Conservation (phyloP, 352 stramenopile genomes). For the Phytopythium mirpurense region DNA sequence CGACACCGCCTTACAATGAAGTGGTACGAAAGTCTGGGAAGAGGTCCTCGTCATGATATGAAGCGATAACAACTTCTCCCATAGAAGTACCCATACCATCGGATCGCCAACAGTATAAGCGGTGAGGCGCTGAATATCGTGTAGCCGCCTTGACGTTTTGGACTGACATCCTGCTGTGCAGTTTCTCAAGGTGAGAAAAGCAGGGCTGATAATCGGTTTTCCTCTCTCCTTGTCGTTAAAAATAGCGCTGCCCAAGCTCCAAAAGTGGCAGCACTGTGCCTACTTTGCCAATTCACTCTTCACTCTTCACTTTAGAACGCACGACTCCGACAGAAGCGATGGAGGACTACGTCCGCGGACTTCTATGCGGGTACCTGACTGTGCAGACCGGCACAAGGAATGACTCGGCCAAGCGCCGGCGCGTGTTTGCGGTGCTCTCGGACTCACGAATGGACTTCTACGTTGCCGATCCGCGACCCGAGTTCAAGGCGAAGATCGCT, state of each 20-base stretch:
- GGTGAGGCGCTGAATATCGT: too few species aligned
- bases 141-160: too few species aligned
- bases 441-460: conserved; percentile 80
- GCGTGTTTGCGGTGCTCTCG: conserved; percentile 70
- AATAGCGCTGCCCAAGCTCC: background rate
- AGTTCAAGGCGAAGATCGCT: conserved; percentile 50
- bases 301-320: background rate
- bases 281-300: background rate
- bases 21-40: too few species aligned
- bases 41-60: too few species aligned
- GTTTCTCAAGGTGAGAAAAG: background rate
- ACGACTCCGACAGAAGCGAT: conserved; percentile 10
- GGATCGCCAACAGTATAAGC: too few species aligned
- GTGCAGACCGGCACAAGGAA: conserved; percentile 47
- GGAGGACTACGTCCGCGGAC: conserved; percentile 71
- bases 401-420: conserved; percentile 36
- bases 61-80: too few species aligned
- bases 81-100: too few species aligned
- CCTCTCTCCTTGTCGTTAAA: background rate
- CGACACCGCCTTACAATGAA: background rate
- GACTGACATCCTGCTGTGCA: too few species aligned
- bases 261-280: background rate
- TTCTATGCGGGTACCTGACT: conserved; percentile 59
- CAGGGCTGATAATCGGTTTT: background rate
- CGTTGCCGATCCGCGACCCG: conserved; percentile 43